Conservation (phyloP, 768 basidiomycete genomes). For the Termitomyces eurrhizus region DNA sequence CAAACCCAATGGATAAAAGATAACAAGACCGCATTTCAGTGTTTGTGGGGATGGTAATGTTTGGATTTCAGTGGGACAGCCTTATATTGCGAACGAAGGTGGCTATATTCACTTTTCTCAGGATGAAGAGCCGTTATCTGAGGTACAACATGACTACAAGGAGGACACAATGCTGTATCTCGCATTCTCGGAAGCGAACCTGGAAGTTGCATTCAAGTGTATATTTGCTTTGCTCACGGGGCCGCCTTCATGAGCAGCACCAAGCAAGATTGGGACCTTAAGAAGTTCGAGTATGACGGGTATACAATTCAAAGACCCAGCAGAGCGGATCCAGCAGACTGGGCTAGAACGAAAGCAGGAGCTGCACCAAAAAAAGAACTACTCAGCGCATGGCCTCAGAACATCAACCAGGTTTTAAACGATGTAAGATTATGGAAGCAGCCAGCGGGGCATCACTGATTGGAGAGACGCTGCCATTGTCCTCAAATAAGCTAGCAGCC, state of each 20-base stretch:
- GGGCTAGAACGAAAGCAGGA: not conserved
- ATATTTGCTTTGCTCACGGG: not conserved
- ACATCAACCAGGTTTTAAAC: not conserved
- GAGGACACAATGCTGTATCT: not conserved
- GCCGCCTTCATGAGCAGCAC: not conserved
- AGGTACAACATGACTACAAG: not conserved
- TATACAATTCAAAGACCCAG: not conserved
- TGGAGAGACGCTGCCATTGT: not conserved
- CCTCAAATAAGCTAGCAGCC: not conserved
- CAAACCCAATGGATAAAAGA: not conserved
- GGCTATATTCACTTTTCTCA: not conserved
- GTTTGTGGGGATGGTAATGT: not conserved
- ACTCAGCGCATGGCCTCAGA: not conserved
- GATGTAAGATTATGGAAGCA: not conserved
- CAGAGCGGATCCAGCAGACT: not conserved
- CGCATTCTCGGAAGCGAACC: not conserved
- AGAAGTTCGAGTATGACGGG: not conserved
- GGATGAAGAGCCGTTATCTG: not conserved
- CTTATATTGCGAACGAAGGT: not conserved
- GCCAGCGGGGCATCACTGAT: not conserved
- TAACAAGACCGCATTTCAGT: not conserved
- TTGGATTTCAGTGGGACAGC: not conserved
- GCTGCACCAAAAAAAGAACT: not conserved
- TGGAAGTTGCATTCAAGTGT: not conserved
- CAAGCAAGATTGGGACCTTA: not conserved